Evolutionary conservation across 768 basidiomycete genomes (phyloP), one percentile per base, ranked within the genome.

Genomic region (Rhodotorula toruloides): DNA sequence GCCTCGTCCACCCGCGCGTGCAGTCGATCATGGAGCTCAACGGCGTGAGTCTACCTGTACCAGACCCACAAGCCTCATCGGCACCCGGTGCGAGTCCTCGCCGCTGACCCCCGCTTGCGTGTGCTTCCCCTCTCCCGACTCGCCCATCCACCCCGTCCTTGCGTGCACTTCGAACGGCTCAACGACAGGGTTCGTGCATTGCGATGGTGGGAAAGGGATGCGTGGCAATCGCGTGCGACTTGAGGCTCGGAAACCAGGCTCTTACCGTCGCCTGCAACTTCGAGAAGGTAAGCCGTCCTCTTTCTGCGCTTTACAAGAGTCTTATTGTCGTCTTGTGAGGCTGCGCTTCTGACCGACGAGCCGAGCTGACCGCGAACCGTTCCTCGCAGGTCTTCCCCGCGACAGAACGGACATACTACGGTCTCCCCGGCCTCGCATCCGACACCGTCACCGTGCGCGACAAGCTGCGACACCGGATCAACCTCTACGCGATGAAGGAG

Each of bases 401-500:
- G 54, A 89, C 91, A 57, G 91, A 98, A 78, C 86, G 89, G 72
- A 85, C 94, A 76, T 96, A 87, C 80, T 78, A 92, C 72, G 96
- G 94, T 44, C 82, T 99, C 39, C 85, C 93, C 50, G 96, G 96
- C 46, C 83, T 99, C 43, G 96, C 87, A 16, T 89, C 91, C 8
- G 96, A 99, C 78, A 90, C 96, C 60, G 83, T 85, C 63, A 97
- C 96, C 68, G 79, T 99, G 91, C 87, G 85, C 72, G 94, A 98
- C 78, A 84, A 85, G 46, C 87, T 98, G 76, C 86, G 96, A 58
- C 93, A 88, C 80, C 84, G 92, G 71, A 88, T 94, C 63, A 99
- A 99, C 81, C 93, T 98, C 90, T 98, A 97, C 80, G 89, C 90
- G 39, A 97, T 99, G 83, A 99, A 99, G 79, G 94, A 99, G 79